Percentiles rank a stretch among this genome's conserved stretches.
Evolutionary conservation across 208 protist genomes (phyloP).

Genomic region (Leptomonas seymouri): DNA sequence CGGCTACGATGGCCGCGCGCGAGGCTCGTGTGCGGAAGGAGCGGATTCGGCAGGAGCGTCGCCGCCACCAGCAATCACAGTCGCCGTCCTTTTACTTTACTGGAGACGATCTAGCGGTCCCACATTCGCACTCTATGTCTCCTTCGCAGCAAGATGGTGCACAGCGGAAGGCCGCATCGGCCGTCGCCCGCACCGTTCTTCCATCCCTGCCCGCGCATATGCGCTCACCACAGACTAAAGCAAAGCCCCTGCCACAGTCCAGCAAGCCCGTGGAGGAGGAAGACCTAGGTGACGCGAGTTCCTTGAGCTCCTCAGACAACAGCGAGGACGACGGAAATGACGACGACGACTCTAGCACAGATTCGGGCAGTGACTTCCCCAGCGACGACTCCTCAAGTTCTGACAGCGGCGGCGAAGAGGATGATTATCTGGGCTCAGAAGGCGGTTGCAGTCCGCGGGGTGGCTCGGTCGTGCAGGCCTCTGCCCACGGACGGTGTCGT

Average conservation of each 20-base stretch:
- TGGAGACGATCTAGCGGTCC: slow-evolving; percentile 6
- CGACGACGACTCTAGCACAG: slow-evolving; percentile 11
- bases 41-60: slow-evolving; percentile 12
- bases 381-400: slow-evolving; percentile 13
- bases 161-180: too few relatives aligned
- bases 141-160: too few relatives aligned
- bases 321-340: slow-evolving; percentile 12
- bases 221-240: neutral
- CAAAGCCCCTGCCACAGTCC: neutral
- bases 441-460: slow-evolving; percentile 3
- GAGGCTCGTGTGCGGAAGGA: slow-evolving; percentile 3
- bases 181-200: neutral
- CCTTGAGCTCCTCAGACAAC: slow-evolving; percentile 11
- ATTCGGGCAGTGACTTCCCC: slow-evolving; percentile 7
- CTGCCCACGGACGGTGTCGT: neutral
- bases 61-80: neutral
- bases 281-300: neutral
- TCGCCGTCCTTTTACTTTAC: slow-evolving; percentile 32
- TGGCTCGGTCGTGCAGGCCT: slow-evolving; percentile 5
- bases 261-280: neutral
- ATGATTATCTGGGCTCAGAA: neutral
- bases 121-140: neutral
- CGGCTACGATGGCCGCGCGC: slow-evolving; percentile 12
- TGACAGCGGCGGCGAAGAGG: slow-evolving; percentile 7
- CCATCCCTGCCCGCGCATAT: neutral